Conservation (phyloP, 352 stramenopile species). For the Globisporangium paroecandrum region DNA sequence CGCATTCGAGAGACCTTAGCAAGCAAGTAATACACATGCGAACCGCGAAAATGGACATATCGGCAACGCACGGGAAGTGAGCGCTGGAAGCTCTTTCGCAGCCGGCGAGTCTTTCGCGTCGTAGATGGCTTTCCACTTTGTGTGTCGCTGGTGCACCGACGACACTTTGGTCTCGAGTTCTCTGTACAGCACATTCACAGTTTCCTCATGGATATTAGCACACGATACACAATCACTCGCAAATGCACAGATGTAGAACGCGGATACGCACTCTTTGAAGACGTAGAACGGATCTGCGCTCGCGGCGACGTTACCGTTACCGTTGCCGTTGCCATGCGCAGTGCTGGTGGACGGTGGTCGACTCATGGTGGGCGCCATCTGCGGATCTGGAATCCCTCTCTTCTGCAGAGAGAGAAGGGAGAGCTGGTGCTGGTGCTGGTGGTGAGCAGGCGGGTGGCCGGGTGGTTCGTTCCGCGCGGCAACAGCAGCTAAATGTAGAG, state of each 20-base stretch:
- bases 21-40: not conserved
- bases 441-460: not conserved
- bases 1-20: not conserved
- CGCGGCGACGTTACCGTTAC: slow-evolving; percentile 22
- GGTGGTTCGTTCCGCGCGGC: not conserved
- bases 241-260: not conserved
- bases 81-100: slow-evolving; percentile 46
- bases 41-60: not conserved
- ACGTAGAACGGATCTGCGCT: slow-evolving; percentile 81
- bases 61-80: slow-evolving; percentile 44
- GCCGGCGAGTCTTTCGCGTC: slow-evolving; percentile 40
- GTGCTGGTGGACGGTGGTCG: slow-evolving; percentile 7
- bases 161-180: slow-evolving; percentile 77
- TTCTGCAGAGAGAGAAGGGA: not conserved
- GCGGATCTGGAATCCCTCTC: not conserved
- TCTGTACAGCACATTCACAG: slow-evolving; percentile 21
- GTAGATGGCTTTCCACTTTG: slow-evolving; percentile 59
- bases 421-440: not conserved
- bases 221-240: not conserved
- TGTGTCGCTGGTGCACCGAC: slow-evolving; percentile 61
- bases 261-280: slow-evolving; percentile 64
- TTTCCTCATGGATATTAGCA: not conserved
- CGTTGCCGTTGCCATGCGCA: not conserved
- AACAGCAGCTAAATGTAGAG: slow-evolving; percentile 7
- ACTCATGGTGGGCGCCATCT: slow-evolving; percentile 13